These are phyloP conservation scores for Euphorbia peplus DNA, from an alignment of 345 rosid species.

Conservation along the genomic window DNA sequence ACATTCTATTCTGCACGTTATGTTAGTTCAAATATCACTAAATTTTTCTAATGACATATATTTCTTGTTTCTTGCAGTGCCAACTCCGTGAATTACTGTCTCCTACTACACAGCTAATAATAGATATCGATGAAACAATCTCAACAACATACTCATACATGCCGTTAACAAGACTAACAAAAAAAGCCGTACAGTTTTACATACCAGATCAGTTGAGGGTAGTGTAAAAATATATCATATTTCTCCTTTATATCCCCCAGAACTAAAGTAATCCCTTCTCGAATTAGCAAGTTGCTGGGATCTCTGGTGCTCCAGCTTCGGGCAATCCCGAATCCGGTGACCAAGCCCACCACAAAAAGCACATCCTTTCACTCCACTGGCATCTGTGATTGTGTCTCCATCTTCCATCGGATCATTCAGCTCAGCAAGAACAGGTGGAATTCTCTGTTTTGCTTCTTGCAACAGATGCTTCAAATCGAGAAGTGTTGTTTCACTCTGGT, in stretches of 20 bases:
- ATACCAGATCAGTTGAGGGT: too few species aligned
- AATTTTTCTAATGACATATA: too few species aligned
- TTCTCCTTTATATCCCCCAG: conserved; percentile 92
- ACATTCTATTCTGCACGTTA: too few species aligned
- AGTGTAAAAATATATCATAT: too few species aligned
- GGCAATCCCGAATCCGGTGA: conserved; percentile 82
- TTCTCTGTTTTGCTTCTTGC: conserved; percentile 91
- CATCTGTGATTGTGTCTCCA: conserved; percentile 59
- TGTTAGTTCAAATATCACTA: too few species aligned
- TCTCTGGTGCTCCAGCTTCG: conserved; percentile 86
- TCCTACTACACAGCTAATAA: too few species aligned
- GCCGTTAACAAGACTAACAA: too few species aligned
- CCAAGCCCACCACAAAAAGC: conserved; percentile 95
- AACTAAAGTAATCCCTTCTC: conserved; percentile 81
- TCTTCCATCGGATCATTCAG: conserved; percentile 84
- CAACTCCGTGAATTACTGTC: too few species aligned
- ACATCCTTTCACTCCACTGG: conserved; percentile 89
- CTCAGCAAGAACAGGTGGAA: conserved; percentile 91
- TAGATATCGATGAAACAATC: too few species aligned
- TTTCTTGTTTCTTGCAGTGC: too few species aligned
- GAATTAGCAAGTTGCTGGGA: conserved; percentile 76
- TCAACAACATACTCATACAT: too few species aligned
- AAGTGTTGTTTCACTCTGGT: conserved; percentile 83
- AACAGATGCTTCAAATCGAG: conserved; percentile 84
- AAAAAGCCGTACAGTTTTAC: too few species aligned